phyloP scores from a whole-genome alignment of 2,329 filamentous ascomycete species.

The Lasiodiplodia citricola region DNA sequence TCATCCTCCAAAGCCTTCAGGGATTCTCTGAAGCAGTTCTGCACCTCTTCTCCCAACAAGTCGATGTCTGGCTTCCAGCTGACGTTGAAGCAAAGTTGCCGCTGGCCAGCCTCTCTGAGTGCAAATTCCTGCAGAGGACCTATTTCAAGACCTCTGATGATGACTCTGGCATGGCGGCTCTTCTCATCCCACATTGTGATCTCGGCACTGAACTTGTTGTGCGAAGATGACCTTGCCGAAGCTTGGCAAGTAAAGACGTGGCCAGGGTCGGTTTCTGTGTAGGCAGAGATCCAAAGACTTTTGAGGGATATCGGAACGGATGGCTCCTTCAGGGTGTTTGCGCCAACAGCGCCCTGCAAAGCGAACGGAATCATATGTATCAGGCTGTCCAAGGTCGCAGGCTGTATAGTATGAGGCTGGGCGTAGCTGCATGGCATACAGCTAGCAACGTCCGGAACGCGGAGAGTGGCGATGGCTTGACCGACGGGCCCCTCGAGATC shows the following conservation, averaged over 20 bases:
- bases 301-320: slow-evolving; percentile 4
- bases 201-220: neutral
- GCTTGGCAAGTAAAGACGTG: slow-evolving; percentile 6
- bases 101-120: slow-evolving; percentile 8
- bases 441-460: neutral
- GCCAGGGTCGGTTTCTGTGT: neutral
- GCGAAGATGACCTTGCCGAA: neutral
- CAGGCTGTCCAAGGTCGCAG: slow-evolving; percentile 20
- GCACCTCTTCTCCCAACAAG: slow-evolving; percentile 15
- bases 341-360: neutral
- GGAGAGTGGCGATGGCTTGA: slow-evolving; percentile 7
- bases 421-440: slow-evolving; percentile 3
- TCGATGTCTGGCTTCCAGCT: slow-evolving; percentile 25
- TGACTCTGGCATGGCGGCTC: slow-evolving; percentile 13
- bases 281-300: slow-evolving; percentile 5
- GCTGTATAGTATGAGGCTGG: slow-evolving; percentile 18
- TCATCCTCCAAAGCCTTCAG: neutral
- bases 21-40: slow-evolving; percentile 13
- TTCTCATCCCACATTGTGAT: slow-evolving; percentile 17
- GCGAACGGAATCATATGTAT: slow-evolving; percentile 12
- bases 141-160: slow-evolving; percentile 16
- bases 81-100: slow-evolving; percentile 23
- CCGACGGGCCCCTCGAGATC: neutral
- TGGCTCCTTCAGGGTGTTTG: neutral
- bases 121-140: slow-evolving; percentile 19